Base-by-base conservation (phyloP, 2,329 filamentous ascomycete species). In the Cladophialophora yegresii region DNA sequence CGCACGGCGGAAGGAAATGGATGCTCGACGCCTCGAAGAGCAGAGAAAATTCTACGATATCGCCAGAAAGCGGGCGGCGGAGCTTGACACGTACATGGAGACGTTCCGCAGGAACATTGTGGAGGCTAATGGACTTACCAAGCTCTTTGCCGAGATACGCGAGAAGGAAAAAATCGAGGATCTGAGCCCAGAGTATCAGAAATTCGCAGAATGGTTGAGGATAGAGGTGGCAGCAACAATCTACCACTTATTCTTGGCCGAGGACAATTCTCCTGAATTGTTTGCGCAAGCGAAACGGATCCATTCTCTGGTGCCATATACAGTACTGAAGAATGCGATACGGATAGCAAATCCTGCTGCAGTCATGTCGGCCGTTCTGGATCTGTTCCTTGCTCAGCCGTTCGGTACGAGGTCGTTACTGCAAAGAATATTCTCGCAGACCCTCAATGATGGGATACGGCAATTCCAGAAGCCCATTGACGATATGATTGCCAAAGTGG, bases 51-150 rank as follows among this genome's bases (percentile, higher is more conserved):
- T 99, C 75, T 99, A 97, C 76, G 93, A 99, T 75, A 93, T 99
- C 74, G 95, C 95, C 8, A 84, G 92, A 69, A 88, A 92, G 76
- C 87, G 95, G 69, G 95, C 95, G 1, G 89, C 91, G 4, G 95
- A 98, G 73, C 83, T 99, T 57, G 95, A 99, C 77, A 91, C 96
- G 26, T 97, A 98, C 75, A 99, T 99, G 95, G 95, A 99, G 78
- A 84, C 85, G 65, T 89, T 89, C 75, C 81, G 87, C 54, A 79
- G 85, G 67, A 85, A 88, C 65, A 87, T 89, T 69, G 86, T 89
- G 26, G 87, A 89, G 75, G 82, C 80, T 79, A 96, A 88, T 75
- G 95, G 95, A 8, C 84, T 99, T 47, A 96, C 93, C 0, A 93
- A 90, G 75, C 84, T 99, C 0, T 98, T 99, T 77, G 85, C 89